Percentiles rank a stretch among this genome's conserved stretches.
These are phyloP conservation scores for Backusella sp. DNA, from an alignment of 192 early-diverging fungal species.

Conservation along the genomic window DNA sequence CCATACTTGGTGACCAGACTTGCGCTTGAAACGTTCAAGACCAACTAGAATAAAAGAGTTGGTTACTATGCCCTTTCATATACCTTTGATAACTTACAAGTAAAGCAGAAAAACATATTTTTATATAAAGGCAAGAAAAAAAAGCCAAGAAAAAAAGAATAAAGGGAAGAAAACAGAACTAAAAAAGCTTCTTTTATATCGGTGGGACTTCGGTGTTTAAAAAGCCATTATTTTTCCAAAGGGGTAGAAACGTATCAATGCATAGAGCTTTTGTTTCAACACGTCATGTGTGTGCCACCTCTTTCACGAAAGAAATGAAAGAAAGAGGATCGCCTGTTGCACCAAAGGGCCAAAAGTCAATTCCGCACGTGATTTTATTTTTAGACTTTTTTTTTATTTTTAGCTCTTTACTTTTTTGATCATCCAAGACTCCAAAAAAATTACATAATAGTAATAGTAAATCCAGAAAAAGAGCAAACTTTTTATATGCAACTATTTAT, in stretches of 20 bases:
- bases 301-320: neutral
- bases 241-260: neutral
- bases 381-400: neutral
- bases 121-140: neutral
- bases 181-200: neutral
- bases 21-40: slow-evolving; percentile 30
- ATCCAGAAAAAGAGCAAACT: neutral
- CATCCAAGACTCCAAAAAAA: neutral
- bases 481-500: neutral
- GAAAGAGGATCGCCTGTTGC: neutral
- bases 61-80: neutral
- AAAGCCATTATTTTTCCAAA: neutral
- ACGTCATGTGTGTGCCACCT: neutral
- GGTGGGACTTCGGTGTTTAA: neutral
- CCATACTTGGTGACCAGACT: slow-evolving; percentile 21
- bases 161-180: neutral
- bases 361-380: neutral
- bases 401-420: neutral
- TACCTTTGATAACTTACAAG: slow-evolving; percentile 18
- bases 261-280: neutral
- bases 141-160: neutral
- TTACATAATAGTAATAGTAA: neutral
- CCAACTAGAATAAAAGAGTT: slow-evolving; percentile 25
- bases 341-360: neutral
- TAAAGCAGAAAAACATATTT: slow-evolving; percentile 38